Evolutionary conservation across 495 filamentous ascomycete species (phyloP).

Genomic region (Astrocystis sublimbata): DNA sequence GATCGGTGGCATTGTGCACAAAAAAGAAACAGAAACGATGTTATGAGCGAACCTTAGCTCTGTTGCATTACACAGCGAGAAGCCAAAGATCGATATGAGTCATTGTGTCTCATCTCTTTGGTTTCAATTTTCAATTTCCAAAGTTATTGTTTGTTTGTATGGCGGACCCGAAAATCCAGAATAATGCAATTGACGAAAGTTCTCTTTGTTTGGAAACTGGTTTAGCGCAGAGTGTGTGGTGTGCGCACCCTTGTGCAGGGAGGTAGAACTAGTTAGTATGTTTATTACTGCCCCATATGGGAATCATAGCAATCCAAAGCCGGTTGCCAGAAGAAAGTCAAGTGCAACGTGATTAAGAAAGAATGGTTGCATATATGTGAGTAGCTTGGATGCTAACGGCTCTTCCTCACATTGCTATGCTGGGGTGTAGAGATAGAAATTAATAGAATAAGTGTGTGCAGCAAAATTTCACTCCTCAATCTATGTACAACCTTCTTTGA

Average conservation of each 20-base stretch:
- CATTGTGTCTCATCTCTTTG: slow-evolving; percentile 6
- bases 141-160: too few relatives aligned
- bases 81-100: background rate
- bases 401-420: background rate
- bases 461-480: background rate
- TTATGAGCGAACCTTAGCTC: background rate
- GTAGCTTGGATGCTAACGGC: background rate
- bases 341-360: background rate
- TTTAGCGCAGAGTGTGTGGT: background rate
- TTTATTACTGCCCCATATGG: background rate
- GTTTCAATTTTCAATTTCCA: too few relatives aligned
- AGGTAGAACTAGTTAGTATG: background rate
- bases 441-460: slow-evolving; percentile 6
- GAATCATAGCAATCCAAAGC: background rate
- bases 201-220: background rate
- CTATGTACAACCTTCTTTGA: background rate
- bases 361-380: background rate
- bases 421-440: background rate
- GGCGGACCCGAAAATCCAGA: background rate
- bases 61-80: background rate
- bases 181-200: background rate
- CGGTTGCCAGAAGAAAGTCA: background rate
- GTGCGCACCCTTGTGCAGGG: background rate
- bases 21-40: background rate
- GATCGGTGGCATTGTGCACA: slow-evolving; percentile 3